Base-by-base conservation (phyloP, 352 stramenopile genomes). In the Pythium volutum region DNA sequence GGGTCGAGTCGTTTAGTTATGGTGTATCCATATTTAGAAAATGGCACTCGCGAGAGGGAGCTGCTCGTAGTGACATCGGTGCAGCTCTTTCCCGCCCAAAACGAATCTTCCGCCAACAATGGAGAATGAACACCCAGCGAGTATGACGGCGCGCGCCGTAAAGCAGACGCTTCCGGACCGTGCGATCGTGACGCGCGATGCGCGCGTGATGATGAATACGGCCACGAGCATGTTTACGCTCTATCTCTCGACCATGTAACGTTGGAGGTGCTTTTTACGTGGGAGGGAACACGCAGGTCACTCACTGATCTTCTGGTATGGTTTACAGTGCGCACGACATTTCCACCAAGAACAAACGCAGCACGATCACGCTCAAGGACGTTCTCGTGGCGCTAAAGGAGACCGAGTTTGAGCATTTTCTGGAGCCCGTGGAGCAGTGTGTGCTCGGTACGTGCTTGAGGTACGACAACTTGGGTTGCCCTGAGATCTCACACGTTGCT, bases 381-480 rank as follows among this genome's bases (percentile, higher is more conserved):
- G 85, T 94, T 51, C 62, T 92, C 29, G 72, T 77, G 26, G 79
- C 85, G 36, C 66, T 94, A 42, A 57, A 75, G 5, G 85, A 94
- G 26, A 73, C 77, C n/a, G 81, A 94, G 51, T 89, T 94, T 55
- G 79, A 88, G 51, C 78, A 88, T 50, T 91, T 94, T 50, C 70
- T 89, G 23, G 71, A 67, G 29, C 78, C 85, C 0, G 75, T 91
- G 31, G 85, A 91, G 55, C 63, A 76, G 3, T 94, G 79, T 65
- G 41, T 94, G n/a, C 57, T 75, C 71, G 81, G 81, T 91, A n/a
- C 18, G 69, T n/a, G 16, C n/a, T n/a, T n/a, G n/a, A 11, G 31
- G 8, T 16, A 7, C 18, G 2, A n/a, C 42, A 2, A 14, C n/a
- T 15, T 48, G 8, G n/a, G 11, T 48, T 48, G n/a, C 3, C 5